Conservation (phyloP, 2,329 filamentous ascomycete species). For the Colletotrichum euphorbiae region DNA sequence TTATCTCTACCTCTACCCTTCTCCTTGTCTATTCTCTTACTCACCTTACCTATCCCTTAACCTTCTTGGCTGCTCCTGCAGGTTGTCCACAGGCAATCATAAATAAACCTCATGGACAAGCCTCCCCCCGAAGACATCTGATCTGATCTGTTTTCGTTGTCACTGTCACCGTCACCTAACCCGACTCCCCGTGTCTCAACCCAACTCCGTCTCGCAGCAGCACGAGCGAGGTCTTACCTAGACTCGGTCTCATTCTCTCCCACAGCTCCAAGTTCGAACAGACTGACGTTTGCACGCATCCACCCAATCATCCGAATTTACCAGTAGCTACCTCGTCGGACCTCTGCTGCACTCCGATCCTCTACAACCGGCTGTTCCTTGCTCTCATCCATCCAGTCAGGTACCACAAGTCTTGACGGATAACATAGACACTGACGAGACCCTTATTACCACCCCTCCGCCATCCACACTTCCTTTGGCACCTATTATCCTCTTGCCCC, state of each 20-base stretch:
- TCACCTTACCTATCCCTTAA: constrained; percentile 12
- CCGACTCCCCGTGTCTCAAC: constrained; percentile 25
- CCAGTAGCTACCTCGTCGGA: constrained; percentile 24
- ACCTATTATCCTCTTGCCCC: background rate
- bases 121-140: background rate
- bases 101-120: background rate
- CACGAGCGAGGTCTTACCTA: constrained; percentile 13
- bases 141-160: constrained; percentile 10
- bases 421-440: constrained; percentile 15
- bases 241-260: constrained; percentile 25
- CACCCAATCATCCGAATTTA: constrained; percentile 37
- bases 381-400: constrained; percentile 18
- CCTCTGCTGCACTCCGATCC: constrained; percentile 26
- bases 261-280: constrained; percentile 8
- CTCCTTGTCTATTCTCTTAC: constrained; percentile 6
- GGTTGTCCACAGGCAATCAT: background rate
- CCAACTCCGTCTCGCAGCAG: constrained; percentile 13
- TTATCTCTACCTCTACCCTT: background rate
- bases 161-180: constrained; percentile 6
- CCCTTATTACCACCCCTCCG: constrained; percentile 36
- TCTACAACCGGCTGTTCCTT: constrained; percentile 35
- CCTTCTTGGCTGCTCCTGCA: constrained; percentile 16
- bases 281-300: constrained; percentile 31
- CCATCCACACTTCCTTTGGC: constrained; percentile 22
- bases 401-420: constrained; percentile 6